phyloP scores from a whole-genome alignment of 352 stramenopile species.

The Globisporangium nunn region DNA sequence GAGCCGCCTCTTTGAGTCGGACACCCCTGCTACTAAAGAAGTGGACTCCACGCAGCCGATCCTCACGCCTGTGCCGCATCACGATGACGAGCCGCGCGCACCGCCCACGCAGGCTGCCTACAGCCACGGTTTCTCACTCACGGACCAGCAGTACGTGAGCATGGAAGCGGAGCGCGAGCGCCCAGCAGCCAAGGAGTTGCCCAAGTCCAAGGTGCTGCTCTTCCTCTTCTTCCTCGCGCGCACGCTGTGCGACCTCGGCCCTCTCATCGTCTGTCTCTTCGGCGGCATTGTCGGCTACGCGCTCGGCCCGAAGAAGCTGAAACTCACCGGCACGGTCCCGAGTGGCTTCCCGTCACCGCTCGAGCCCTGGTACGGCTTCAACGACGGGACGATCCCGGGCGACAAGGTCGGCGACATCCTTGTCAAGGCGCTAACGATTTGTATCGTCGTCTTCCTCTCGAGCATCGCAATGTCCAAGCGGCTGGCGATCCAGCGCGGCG shows the following conservation, averaged over 20 bases:
- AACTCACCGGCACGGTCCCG: too few species aligned
- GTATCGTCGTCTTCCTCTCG: too few species aligned
- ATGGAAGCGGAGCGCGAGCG: slow-evolving; percentile 16
- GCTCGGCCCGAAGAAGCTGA: too few species aligned
- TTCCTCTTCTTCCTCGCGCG: slow-evolving; percentile 26
- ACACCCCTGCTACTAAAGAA: slow-evolving; percentile 6
- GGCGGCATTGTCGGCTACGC: too few species aligned
- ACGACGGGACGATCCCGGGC: too few species aligned
- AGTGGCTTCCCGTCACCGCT: too few species aligned
- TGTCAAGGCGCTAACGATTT: too few species aligned
- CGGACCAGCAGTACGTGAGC: slow-evolving; percentile 37
- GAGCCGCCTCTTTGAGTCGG: slow-evolving; percentile 23
- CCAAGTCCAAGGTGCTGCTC: slow-evolving; percentile 14
- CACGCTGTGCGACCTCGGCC: slow-evolving; percentile 46
- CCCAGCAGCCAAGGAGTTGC: slow-evolving; percentile 8
- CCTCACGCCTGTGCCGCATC: slow-evolving; percentile 7
- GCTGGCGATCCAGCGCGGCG: too few species aligned
- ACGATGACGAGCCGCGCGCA: slow-evolving; percentile 4
- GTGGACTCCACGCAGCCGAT: slow-evolving; percentile 10
- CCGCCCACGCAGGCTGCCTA: slow-evolving; percentile 9
- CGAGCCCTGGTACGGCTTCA: too few species aligned
- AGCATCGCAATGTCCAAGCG: too few species aligned
- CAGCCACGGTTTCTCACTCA: slow-evolving; percentile 30
- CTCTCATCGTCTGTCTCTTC: slow-evolving; percentile 59
- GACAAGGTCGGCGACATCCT: too few species aligned